Evolutionary conservation across 2,329 filamentous ascomycete species (phyloP).

Genomic region (Aspergillus floridensis): DNA sequence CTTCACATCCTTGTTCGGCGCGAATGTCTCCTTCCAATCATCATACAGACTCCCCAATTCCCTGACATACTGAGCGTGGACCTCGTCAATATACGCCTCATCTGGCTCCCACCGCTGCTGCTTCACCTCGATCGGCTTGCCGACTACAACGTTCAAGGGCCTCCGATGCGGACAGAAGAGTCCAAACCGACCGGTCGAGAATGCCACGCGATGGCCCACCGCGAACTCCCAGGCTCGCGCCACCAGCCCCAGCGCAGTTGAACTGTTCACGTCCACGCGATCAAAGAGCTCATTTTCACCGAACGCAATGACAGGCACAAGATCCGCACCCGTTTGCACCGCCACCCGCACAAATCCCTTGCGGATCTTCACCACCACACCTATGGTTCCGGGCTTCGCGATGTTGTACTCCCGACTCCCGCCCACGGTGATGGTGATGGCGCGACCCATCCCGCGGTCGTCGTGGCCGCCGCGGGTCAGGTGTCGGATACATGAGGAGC

Average conservation of each 20-base stretch:
- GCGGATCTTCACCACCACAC: slow-evolving; percentile 69
- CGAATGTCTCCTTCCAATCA: slow-evolving; percentile 32
- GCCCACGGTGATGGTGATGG: slow-evolving; percentile 86
- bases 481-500: slow-evolving; percentile 77
- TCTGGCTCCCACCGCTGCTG: slow-evolving; percentile 57
- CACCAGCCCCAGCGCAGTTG: slow-evolving; percentile 67
- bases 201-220: slow-evolving; percentile 74
- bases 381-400: slow-evolving; percentile 69
- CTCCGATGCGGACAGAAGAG: slow-evolving; percentile 76
- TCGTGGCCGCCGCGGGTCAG: slow-evolving; percentile 70
- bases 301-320: slow-evolving; percentile 80
- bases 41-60: slow-evolving; percentile 38
- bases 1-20: slow-evolving; percentile 21
- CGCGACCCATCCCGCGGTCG: slow-evolving; percentile 73
- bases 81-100: slow-evolving; percentile 66
- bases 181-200: slow-evolving; percentile 77
- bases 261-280: slow-evolving; percentile 64
- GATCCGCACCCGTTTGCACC: slow-evolving; percentile 74
- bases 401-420: slow-evolving; percentile 81
- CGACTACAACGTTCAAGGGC: slow-evolving; percentile 80
- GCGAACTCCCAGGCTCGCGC: slow-evolving; percentile 57
- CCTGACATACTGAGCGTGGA: slow-evolving; percentile 69
- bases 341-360: slow-evolving; percentile 90
- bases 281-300: slow-evolving; percentile 89
- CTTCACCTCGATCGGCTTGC: slow-evolving; percentile 66